Conservation (phyloP, 116 monocot genomes). For the Phalaenopsis hybrid region DNA sequence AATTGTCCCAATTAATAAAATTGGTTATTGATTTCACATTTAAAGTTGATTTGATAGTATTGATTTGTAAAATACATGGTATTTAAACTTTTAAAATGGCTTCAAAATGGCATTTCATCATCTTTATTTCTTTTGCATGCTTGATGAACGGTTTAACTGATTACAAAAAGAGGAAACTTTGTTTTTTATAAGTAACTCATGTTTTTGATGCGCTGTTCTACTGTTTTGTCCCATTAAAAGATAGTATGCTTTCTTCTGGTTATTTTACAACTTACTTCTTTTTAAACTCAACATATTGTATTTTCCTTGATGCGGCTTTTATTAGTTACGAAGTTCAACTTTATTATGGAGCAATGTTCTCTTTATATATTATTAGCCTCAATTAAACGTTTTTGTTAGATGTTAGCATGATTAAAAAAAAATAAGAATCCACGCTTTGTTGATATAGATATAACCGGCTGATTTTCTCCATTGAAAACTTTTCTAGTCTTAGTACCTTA, state of each 20-base stretch:
- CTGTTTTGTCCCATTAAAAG: background rate
- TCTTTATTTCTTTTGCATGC: too few relatives aligned
- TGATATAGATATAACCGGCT: background rate
- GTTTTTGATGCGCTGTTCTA: background rate
- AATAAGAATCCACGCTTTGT: background rate
- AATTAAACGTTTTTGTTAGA: background rate
- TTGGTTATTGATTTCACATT: too few relatives aligned
- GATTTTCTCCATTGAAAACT: background rate
- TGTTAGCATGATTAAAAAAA: background rate
- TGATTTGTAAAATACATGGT: too few relatives aligned
- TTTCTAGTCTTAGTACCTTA: background rate
- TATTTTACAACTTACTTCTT: background rate
- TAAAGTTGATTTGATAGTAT: too few relatives aligned
- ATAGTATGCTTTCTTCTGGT: background rate
- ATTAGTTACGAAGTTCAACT: background rate
- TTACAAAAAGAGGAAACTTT: too few relatives aligned
- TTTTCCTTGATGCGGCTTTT: background rate
- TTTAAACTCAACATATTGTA: background rate
- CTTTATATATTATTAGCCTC: background rate
- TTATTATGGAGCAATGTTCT: background rate
- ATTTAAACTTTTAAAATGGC: too few relatives aligned
- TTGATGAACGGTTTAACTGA: too few relatives aligned
- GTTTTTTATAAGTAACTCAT: background rate
- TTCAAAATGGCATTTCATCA: too few relatives aligned
- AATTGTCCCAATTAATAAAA: too few relatives aligned